Base-by-base conservation (phyloP, 2,329 filamentous ascomycete species). In the Colletotrichum sp. region DNA sequence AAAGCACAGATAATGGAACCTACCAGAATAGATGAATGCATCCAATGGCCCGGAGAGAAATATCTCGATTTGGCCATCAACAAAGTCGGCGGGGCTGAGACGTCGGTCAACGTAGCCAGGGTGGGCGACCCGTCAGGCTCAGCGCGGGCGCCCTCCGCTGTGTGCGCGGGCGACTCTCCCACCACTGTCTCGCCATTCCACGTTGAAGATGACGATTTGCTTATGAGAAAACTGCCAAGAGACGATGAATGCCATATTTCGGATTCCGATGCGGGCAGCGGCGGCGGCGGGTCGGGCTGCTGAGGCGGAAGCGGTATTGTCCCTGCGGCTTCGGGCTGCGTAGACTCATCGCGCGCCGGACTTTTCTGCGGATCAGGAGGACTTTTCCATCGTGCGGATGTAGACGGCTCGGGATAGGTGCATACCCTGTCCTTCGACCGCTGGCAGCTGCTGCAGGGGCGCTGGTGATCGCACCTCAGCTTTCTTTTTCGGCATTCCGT, bases 401-500 rank as follows among this genome's bases (percentile, higher is more conserved):
- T 22, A 18, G 55, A 34, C 5, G 44, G 65, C 28, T 57, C 44
- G 24, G 82, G 85, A 78, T 92, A 93, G 4, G 89, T 85, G 79
- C 92, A 93, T 24, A 85, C 85, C 12, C 87, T 85, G 62, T 88
- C 89, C 78, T 88, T 88, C 24, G 90, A 89, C 78, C 89, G 88
- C 28, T 89, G 76, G 79, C 92, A 93, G 75, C 92, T 91, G 74
- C 85, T 88, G 79, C 92, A 93, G 2, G 92, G 92, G 9, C 83
- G 82, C 72, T 88, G 88, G 69, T 90, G 89, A 79, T 93, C 89
- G 79, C 92, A 93, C 60, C 88, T 87, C 73, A 93, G 89, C 82
- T 93, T 94, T 59, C 91, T 89, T 71, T 83, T 88, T 57, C 91
- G 86, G 79, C 92, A 93, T 62, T 91, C 85, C 78, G 87, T 83